phyloP scores from a whole-genome alignment of 257 asterid species.

The Scutellaria barbata region DNA sequence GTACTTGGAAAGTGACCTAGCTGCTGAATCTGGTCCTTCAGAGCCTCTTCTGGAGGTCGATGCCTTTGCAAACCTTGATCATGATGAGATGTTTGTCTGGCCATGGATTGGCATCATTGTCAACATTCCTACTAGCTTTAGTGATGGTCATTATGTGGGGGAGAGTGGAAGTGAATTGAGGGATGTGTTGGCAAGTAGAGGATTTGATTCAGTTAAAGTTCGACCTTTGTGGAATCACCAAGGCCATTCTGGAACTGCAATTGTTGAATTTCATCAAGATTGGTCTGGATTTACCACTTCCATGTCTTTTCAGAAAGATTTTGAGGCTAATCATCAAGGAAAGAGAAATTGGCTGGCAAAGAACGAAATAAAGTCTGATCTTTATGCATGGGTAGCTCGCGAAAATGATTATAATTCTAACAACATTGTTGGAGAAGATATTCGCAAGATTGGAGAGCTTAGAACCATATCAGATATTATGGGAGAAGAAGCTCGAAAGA shows the following conservation, averaged over 20 bases:
- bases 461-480: slow-evolving; percentile 30
- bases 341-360: slow-evolving; percentile 61
- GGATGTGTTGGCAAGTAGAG: slow-evolving; percentile 55
- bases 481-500: slow-evolving; percentile 38
- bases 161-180: slow-evolving; percentile 65
- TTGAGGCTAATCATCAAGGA: slow-evolving; percentile 59
- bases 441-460: slow-evolving; percentile 27
- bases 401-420: slow-evolving; percentile 34
- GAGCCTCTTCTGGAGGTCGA: slow-evolving; percentile 21
- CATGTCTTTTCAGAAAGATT: slow-evolving; percentile 68
- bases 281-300: slow-evolving; percentile 72
- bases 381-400: slow-evolving; percentile 78
- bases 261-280: slow-evolving; percentile 65
- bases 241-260: slow-evolving; percentile 76
- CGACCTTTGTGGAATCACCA: slow-evolving; percentile 68
- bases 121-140: slow-evolving; percentile 55
- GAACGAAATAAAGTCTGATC: slow-evolving; percentile 43
- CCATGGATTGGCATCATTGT: slow-evolving; percentile 77
- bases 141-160: slow-evolving; percentile 70
- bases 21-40: slow-evolving; percentile 17
- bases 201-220: slow-evolving; percentile 71
- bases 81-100: slow-evolving; percentile 67
- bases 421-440: slow-evolving; percentile 24
- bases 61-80: slow-evolving; percentile 15
- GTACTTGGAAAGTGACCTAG: slow-evolving; percentile 31